Base-by-base conservation (phyloP, 441 rosid genomes). In the Pelargonium australe region DNA sequence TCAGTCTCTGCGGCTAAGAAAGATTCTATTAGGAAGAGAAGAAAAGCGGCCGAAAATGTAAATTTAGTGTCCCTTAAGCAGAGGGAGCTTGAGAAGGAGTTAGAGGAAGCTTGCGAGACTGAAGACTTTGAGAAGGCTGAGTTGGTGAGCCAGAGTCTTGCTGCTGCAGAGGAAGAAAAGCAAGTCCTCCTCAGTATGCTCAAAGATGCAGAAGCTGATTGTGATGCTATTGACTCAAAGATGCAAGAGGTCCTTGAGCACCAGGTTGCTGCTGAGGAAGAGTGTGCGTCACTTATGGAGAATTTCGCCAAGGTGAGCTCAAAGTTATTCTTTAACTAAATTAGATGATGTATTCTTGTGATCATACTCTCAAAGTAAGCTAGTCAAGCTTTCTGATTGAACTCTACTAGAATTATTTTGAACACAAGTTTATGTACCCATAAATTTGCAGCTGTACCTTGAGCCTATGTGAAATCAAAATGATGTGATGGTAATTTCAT, bases 41-140 rank as follows among this genome's bases (percentile, higher is more conserved):
- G 96, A 49, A 79, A 81, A 77, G 95, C 86, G 13, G 80, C 90
- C 2, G 85, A 86, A 25, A 73, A 75, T 75, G 84, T 90, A 66
- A 74, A 79, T 67, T 84, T 69, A 9, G 93, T 86, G 70, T 85
- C 91, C 3, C 68, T 75, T 11, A 76, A 71, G 61, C 84, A 78
- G 74, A 76, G 76, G 12, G 86, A 82, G 64, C 87, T 92, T 28
- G 95, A 90, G 75, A 79, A 73, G 73, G 83, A 83, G 74, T 80
- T 92, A 80, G 91, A 90, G 69, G 88, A 84, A 19, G 93, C 93
- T 10, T 88, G 92, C 55, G 95, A 92, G 68, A 74, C 93, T 0
- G 98, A 92, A 78, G 96, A 92, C 79, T 92, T 92, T 37, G 96
- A 88, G 67, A 81, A 80, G 4, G 98, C 95, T 1, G 87, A 92